Percentiles rank a stretch among this genome's conserved stretches.
Conservation (phyloP, 2,329 filamentous ascomycete genomes). For the Colletotrichum horii region DNA sequence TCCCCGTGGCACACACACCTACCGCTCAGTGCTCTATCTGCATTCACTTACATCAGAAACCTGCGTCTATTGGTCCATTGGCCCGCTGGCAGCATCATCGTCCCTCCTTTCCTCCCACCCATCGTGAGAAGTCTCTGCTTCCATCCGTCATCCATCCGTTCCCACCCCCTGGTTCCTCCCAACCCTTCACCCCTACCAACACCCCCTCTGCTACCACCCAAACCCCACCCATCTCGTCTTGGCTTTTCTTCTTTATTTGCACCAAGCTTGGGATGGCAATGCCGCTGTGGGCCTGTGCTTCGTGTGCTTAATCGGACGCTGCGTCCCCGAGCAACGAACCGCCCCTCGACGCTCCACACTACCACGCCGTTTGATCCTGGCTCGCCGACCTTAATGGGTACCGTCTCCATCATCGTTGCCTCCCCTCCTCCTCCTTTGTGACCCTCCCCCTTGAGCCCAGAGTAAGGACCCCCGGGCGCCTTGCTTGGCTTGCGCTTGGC, state of each 20-base stretch:
- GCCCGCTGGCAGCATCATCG: slow-evolving; percentile 7
- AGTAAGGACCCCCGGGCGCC: background rate
- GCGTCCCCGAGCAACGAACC: slow-evolving; percentile 15
- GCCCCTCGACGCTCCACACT: background rate
- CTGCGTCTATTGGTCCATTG: slow-evolving; percentile 1
- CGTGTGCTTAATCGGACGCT: slow-evolving; percentile 22
- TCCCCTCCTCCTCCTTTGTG: background rate
- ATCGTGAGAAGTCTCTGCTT: background rate
- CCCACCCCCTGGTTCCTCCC: slow-evolving; percentile 4
- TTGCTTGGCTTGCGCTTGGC: slow-evolving; percentile 14
- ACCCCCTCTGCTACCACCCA: background rate
- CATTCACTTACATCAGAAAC: background rate
- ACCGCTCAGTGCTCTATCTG: background rate
- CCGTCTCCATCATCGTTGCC: background rate
- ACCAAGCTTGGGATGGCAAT: slow-evolving; percentile 27
- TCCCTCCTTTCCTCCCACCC: background rate
- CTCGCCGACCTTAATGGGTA: background rate
- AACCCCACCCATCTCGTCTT: slow-evolving; percentile 20
- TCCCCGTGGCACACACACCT: background rate
- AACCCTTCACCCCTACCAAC: background rate
- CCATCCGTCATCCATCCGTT: slow-evolving; percentile 11
- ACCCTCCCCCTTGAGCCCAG: background rate
- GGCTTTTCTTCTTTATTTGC: slow-evolving; percentile 21
- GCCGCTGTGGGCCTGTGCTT: slow-evolving; percentile 24
- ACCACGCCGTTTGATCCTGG: background rate